Conservation (phyloP, 306 rosid genomes). For the Aeschynomene evenia region DNA sequence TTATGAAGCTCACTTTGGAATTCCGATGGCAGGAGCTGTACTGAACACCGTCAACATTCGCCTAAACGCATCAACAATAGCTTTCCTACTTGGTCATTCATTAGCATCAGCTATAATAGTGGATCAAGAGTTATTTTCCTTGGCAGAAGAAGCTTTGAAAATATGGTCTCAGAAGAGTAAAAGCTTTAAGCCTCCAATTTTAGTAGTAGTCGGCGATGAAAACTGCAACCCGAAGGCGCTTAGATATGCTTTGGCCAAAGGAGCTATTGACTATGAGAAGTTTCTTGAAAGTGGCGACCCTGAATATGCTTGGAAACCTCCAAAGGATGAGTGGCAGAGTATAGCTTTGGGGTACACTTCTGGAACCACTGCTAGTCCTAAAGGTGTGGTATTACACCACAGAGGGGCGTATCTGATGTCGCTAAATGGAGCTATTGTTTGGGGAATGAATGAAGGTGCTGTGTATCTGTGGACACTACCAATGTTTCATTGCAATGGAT, state of each 20-base stretch:
- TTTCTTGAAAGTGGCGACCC: conserved; percentile 62
- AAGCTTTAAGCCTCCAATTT: conserved; percentile 48
- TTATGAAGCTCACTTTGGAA: conserved; percentile 57
- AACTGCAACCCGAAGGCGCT: conserved; percentile 38
- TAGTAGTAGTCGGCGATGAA: conserved; percentile 66
- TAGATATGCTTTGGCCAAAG: background rate
- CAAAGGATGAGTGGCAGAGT: conserved; percentile 87
- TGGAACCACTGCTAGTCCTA: conserved; percentile 78
- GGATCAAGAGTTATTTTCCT: conserved; percentile 36
- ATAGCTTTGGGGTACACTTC: conserved; percentile 76
- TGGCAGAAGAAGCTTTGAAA: conserved; percentile 60
- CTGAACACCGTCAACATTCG: conserved; percentile 33
- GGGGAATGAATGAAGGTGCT: conserved; percentile 83
- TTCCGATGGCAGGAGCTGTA: conserved; percentile 43
- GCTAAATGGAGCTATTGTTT: conserved; percentile 43
- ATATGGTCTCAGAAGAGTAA: conserved; percentile 47
- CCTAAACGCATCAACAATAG: conserved; percentile 34
- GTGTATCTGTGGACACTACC: conserved; percentile 87
- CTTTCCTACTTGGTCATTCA: conserved; percentile 38
- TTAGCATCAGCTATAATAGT: conserved; percentile 33
- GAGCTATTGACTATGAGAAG: conserved; percentile 17
- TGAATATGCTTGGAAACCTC: conserved; percentile 66
- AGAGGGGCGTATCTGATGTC: conserved; percentile 62
- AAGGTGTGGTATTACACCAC: conserved; percentile 75
- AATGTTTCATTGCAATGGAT: conserved; percentile 94